Base-by-base conservation (phyloP, 257 asterid genomes). In the Solanum tacnaense region DNA sequence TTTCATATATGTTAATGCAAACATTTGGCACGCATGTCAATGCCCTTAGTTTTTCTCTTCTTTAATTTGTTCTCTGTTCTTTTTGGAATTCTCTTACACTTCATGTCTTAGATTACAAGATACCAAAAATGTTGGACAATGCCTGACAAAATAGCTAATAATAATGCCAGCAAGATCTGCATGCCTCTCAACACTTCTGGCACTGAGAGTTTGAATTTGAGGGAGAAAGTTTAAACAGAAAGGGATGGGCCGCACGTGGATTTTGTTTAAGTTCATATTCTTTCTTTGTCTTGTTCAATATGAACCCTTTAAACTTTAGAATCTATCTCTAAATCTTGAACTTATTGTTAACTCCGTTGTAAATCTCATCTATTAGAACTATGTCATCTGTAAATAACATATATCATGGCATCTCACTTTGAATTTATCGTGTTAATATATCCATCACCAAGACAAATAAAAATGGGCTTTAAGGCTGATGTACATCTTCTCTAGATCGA, bases 21-120 rank as follows among this genome's bases (percentile, higher is more conserved):
- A 76, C 76, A 49, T 13, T 78, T 86, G 86, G 88, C 89, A 81
- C 90, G 3, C 85, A 81, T 20, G 16, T 52, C 85, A 8, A 86
- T 29, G 46, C 46, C 82, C 27, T 1, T 79, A 46, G 46, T 13
- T 73, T 36, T 38, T 23, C 20, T 39, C 84, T 58, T 32, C 58
- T 31, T 12, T 52, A 52, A 52, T 52, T 52, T 46, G 39, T 29
- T 13, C 84, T 78, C 15, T 25, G 27, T 7, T 9, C 20, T 44
- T 29, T 79, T 27, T 44, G 85, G 67, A 16, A 29, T 27, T 79
- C 85, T 29, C 36, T 44, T 8, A 16, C 27, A 79, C 25, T 27
- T 11, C 83, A 76, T 3, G 62, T 78, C 39, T 81, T 81, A 5
- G 41, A 46, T 5, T 49, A 81, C 41, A 81, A 79, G 38, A 44